Evolutionary conservation across 2,329 filamentous ascomycete species (phyloP).

Genomic region (Graphilbum fragrans): DNA sequence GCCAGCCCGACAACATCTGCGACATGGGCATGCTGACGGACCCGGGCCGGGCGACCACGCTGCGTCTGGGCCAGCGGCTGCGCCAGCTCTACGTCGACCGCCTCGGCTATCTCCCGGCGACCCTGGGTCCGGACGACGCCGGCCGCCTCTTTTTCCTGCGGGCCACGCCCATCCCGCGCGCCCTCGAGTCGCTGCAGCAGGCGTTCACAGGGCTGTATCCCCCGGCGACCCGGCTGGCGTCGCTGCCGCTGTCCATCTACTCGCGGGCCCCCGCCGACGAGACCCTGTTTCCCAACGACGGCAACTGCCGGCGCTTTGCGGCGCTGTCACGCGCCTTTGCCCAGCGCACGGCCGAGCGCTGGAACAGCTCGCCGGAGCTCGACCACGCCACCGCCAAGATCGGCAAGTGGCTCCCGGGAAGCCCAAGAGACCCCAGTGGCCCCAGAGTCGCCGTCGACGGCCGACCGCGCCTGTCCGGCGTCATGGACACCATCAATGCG

Average conservation of each 20-base stretch:
- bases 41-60: slow-evolving; percentile 59
- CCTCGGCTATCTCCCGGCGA: slow-evolving; percentile 55
- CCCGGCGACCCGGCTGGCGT: slow-evolving; percentile 21
- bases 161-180: slow-evolving; percentile 61
- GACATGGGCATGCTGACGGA: slow-evolving; percentile 68
- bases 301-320: slow-evolving; percentile 60
- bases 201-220: slow-evolving; percentile 67
- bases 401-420: slow-evolving; percentile 82
- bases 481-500: slow-evolving; percentile 90
- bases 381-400: slow-evolving; percentile 66
- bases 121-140: slow-evolving; percentile 33
- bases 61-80: slow-evolving; percentile 54
- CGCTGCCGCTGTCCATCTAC: slow-evolving; percentile 50
- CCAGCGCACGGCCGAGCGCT: slow-evolving; percentile 55
- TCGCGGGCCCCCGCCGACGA: slow-evolving; percentile 55
- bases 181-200: slow-evolving; percentile 67
- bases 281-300: slow-evolving; percentile 70
- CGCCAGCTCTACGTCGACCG: slow-evolving; percentile 64
- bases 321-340: slow-evolving; percentile 60
- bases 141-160: slow-evolving; percentile 53
- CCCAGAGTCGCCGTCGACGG: slow-evolving; percentile 69
- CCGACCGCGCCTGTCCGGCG: slow-evolving; percentile 71
- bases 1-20: slow-evolving; percentile 71
- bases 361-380: slow-evolving; percentile 73
- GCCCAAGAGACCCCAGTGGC: slow-evolving; percentile 40